phyloP scores from a whole-genome alignment of 2,329 filamentous ascomycete species.

The Mycosphaerella arachidis region DNA sequence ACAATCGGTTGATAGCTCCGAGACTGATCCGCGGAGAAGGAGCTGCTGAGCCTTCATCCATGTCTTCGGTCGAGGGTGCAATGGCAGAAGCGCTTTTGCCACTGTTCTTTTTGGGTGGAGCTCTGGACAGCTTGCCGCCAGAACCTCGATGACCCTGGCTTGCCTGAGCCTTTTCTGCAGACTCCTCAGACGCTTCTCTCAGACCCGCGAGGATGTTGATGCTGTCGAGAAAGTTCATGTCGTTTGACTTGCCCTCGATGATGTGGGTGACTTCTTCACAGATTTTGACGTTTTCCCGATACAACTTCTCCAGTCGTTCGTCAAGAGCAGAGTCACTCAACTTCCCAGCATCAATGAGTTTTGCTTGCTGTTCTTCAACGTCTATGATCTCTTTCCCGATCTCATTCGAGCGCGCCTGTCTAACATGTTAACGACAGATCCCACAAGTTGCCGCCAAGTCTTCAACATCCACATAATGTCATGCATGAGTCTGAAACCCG shows the following conservation, averaged over 20 bases:
- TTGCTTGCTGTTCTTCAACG: conserved; percentile 33
- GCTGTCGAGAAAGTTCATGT: conserved; percentile 40
- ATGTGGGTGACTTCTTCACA: conserved; percentile 43
- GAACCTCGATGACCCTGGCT: conserved; percentile 22
- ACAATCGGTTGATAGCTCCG: conserved; percentile 21
- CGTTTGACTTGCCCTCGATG: conserved; percentile 40
- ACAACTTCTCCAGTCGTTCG: conserved; percentile 42
- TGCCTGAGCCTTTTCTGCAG: conserved; percentile 33
- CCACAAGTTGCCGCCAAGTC: neutral
- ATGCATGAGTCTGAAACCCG: neutral
- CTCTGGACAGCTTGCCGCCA: conserved; percentile 26
- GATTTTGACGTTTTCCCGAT: conserved; percentile 47
- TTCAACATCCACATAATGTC: neutral
- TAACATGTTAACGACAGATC: neutral
- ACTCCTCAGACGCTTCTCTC: conserved; percentile 43
- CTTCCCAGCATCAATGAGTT: conserved; percentile 28
- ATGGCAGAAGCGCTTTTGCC: conserved; percentile 19
- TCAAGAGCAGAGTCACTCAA: conserved; percentile 37
- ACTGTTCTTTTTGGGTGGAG: conserved; percentile 23
- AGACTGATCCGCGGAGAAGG: conserved; percentile 32
- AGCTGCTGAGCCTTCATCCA: conserved; percentile 30
- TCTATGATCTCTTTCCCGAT: conserved; percentile 36
- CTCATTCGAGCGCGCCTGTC: conserved; percentile 29
- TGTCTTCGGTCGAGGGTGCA: conserved; percentile 26
- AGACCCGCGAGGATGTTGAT: conserved; percentile 46